Conservation (phyloP, 495 filamentous ascomycete genomes). For the Eremomyces bilateralis region DNA sequence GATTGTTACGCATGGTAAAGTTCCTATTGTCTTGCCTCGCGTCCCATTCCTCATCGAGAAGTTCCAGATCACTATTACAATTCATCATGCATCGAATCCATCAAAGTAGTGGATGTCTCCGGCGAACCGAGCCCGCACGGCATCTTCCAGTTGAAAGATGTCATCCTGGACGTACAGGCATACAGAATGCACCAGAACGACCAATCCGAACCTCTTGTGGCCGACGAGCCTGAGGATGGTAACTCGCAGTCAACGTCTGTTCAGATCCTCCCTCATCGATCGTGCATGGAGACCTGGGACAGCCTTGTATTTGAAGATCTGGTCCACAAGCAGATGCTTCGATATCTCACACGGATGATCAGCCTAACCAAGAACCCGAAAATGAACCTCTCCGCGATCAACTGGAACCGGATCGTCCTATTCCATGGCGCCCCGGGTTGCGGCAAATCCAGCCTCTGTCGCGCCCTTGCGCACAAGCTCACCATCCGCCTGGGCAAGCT, state of each 20-base stretch:
- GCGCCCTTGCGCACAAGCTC: conserved; percentile 33
- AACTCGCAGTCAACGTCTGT: conserved; percentile 13
- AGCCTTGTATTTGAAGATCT: conserved; percentile 28
- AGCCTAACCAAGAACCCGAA: conserved; percentile 3
- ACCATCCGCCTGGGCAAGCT: conserved; percentile 28
- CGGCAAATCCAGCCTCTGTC: conserved; percentile 30
- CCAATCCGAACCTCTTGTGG: not conserved
- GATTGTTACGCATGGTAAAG: too few relatives aligned
- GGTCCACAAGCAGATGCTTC: conserved; percentile 24
- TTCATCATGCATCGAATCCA: conserved; percentile 10
- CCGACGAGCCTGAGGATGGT: conserved; percentile 4
- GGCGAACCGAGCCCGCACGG: conserved; percentile 1
- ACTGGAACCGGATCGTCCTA: conserved; percentile 20
- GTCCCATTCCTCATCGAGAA: too few relatives aligned
- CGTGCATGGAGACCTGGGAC: conserved; percentile 28
- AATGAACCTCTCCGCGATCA: conserved; percentile 11
- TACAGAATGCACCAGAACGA: conserved; percentile 9
- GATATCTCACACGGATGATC: conserved; percentile 27
- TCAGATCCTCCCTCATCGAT: conserved; percentile 19
- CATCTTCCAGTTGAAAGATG: conserved; percentile 7
- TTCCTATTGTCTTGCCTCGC: too few relatives aligned
- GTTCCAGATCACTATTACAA: too few relatives aligned
- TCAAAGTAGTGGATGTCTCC: conserved; percentile 15
- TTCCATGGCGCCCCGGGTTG: conserved; percentile 35
- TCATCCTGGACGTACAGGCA: conserved; percentile 14